A percentile compares a stretch with the other conserved stretches of the same genome.
phyloP scores from a whole-genome alignment of 495 filamentous ascomycete genomes.

The Aspergillus nidulans region DNA sequence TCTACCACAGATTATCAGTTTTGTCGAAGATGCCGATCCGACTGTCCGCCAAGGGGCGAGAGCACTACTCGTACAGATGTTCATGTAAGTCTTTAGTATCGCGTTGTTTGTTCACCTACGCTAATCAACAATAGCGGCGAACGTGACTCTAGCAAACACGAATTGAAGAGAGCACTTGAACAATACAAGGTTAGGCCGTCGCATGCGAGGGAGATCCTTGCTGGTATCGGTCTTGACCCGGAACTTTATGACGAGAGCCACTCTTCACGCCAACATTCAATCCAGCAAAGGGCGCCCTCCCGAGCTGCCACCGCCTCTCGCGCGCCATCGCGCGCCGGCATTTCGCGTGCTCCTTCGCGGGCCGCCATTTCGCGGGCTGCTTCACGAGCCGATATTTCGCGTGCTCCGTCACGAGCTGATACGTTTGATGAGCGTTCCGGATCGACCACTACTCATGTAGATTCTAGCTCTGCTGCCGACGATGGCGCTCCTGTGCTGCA shows the following conservation, averaged over 20 bases:
- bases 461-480: background rate
- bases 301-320: background rate
- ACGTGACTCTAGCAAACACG: conserved; percentile 76
- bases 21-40: conserved; percentile 85
- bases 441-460: background rate
- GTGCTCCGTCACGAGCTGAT: background rate
- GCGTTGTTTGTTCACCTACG: conserved; percentile 1
- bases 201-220: conserved; percentile 73
- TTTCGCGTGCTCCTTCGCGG: background rate
- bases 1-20: conserved; percentile 74
- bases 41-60: conserved; percentile 82
- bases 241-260: conserved; percentile 8
- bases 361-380: background rate
- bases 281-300: background rate
- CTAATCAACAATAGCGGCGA: conserved; percentile 54
- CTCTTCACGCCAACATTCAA: background rate
- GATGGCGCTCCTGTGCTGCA: background rate
- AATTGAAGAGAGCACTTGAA: conserved; percentile 77
- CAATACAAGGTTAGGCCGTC: conserved; percentile 75
- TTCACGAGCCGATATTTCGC: background rate
- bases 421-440: background rate
- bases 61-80: conserved; percentile 74
- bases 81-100: conserved; percentile 51
- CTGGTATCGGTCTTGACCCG: conserved; percentile 58
- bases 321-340: background rate